Base-by-base conservation (phyloP, 495 filamentous ascomycete species). In the Amniculicola lignicola region DNA sequence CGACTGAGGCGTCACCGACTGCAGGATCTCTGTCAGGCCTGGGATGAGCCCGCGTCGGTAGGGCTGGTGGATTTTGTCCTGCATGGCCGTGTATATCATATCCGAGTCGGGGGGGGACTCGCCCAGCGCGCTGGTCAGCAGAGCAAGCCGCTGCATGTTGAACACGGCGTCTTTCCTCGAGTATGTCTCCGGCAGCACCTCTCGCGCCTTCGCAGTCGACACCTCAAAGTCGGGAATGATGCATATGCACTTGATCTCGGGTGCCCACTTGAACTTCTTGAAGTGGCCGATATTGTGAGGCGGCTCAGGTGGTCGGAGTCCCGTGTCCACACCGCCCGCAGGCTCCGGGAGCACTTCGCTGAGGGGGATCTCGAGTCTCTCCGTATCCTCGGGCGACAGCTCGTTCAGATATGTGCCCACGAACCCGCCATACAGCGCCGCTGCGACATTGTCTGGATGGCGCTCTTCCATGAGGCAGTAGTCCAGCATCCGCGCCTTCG, bases 371-470 rank as follows among this genome's bases (percentile, higher is more conserved):
- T 96, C 91, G 50, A 82, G 88, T 24, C 90, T 79, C 27, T 85
- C 86, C 51, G 85, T 86, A 61, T 96, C 90, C 69, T 85, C 86
- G 3, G 89, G 86, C 50, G 86, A 81, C 50, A 97, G 78, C 50
- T 94, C 90, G 70, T 90, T 94, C 39, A 96, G 78, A 61, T 96
- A 96, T 7, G 90, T 94, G 24, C 93, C 93, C 14, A 96, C 88
- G 66, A 98, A 96, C n/a, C 93, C 93, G 39, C 93, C 93, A 66
- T 90, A 96, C 23, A 96, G 79, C 1, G 92, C 90, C 0, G 93
- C 93, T 54, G 89, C 94, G 27, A 98, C 88, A 62, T 98, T 97
- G 74, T 98, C 93, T 3, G 93, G 93, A 72, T 98, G 93, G 23
- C 92, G 84, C 71, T 97, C 92, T 79, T 63, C 90, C 91, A 97